Conservation (phyloP, 169 alveolate species). For the Plasmodium vinckei region DNA sequence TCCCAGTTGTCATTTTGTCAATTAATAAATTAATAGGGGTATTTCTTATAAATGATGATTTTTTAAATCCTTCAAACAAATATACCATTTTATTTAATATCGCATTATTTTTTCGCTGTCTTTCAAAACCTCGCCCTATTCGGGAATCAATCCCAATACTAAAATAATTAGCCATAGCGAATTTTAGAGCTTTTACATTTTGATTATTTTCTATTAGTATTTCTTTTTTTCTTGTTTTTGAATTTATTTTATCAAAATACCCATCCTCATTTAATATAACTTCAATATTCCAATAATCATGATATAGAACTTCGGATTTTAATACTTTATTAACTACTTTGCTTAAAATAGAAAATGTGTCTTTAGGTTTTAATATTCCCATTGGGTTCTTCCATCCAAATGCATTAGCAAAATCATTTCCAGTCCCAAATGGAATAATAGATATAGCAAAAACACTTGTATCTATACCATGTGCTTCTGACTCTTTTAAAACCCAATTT, state of each 20-base stretch:
- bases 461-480: constrained; percentile 86
- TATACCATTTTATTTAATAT: constrained; percentile 84
- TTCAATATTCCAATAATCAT: constrained; percentile 93
- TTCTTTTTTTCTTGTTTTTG: constrained; percentile 82
- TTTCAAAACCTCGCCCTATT: constrained; percentile 94
- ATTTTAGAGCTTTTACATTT: constrained; percentile 27
- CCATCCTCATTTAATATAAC: constrained; percentile 90
- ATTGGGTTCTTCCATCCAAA: constrained; percentile 90
- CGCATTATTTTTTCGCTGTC: constrained; percentile 86
- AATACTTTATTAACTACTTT: constrained; percentile 83
- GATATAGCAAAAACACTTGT: constrained; percentile 86
- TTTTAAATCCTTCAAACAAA: constrained; percentile 87
- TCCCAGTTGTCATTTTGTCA: constrained; percentile 81
- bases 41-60: constrained; percentile 79
- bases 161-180: constrained; percentile 92
- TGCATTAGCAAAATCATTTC: constrained; percentile 95
- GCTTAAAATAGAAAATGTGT: constrained; percentile 86
- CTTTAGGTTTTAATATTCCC: constrained; percentile 84
- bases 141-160: constrained; percentile 95
- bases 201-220: constrained; percentile 60
- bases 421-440: constrained; percentile 96
- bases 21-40: constrained; percentile 79
- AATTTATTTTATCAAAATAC: constrained; percentile 85
- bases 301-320: constrained; percentile 85
- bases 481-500: constrained; percentile 92